These are phyloP conservation scores for Vigna mungo DNA, from an alignment of 306 rosid species.

Conservation along the genomic window DNA sequence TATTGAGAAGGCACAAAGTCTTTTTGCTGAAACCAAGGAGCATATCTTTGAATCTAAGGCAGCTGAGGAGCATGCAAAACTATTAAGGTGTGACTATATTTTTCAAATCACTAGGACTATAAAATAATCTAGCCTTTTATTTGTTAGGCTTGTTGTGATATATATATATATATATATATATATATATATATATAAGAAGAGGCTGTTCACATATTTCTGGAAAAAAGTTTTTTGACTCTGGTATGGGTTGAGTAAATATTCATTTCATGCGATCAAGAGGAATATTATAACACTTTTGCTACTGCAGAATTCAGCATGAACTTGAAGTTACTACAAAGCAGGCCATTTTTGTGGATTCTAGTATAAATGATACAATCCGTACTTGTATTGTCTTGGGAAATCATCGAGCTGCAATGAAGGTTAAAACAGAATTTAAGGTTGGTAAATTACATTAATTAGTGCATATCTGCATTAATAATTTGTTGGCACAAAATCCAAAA, in stretches of 20 bases:
- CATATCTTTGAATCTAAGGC: constrained; percentile 89
- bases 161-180: neutral
- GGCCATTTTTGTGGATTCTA: constrained; percentile 97
- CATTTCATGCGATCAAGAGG: constrained; percentile 20
- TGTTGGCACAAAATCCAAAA: constrained; percentile 13
- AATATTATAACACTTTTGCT: constrained; percentile 37
- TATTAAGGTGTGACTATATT: constrained; percentile 68
- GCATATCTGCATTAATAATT: constrained; percentile 23
- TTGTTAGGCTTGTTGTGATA: constrained; percentile 35
- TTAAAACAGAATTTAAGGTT: constrained; percentile 96
- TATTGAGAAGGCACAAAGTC: constrained; percentile 78
- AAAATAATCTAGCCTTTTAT: constrained; percentile 22
- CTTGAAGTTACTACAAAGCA: constrained; percentile 93
- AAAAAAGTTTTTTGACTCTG: constrained; percentile 1
- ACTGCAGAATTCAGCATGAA: constrained; percentile 85
- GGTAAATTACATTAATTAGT: constrained; percentile 34
- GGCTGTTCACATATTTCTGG: constrained; percentile 26
- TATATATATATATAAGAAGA: neutral
- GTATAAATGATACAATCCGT: constrained; percentile 93
- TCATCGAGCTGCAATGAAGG: constrained; percentile 89
- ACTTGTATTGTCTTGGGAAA: constrained; percentile 98
- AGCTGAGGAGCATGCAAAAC: constrained; percentile 96
- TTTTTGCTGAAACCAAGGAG: constrained; percentile 90
- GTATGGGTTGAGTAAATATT: constrained; percentile 32
- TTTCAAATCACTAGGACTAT: constrained; percentile 15